Evolutionary conservation across 345 rosid species (phyloP).

Genomic region (Garcia nutans): DNA sequence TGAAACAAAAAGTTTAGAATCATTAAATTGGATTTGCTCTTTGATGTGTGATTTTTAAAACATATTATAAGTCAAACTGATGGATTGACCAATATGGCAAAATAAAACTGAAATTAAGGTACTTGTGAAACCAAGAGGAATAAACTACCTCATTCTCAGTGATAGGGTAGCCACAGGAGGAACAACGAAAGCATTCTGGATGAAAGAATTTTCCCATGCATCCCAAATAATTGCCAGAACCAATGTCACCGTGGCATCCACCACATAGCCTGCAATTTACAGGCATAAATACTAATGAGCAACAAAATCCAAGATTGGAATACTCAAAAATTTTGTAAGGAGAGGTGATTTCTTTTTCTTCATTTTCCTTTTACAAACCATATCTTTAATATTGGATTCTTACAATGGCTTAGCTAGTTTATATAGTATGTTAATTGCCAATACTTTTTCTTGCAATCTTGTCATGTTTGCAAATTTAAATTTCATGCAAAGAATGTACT

Average conservation of each 20-base stretch:
- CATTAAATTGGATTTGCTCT: not conserved
- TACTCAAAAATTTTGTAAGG: not conserved
- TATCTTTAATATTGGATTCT: not conserved
- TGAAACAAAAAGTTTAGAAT: not conserved
- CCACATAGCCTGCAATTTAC: conserved; percentile 57
- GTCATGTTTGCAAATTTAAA: not conserved
- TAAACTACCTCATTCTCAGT: conserved; percentile 71
- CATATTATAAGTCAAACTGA: not conserved
- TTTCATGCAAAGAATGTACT: not conserved
- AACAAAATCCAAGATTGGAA: not conserved
- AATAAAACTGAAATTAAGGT: not conserved
- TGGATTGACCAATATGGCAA: not conserved
- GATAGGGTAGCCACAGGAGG: conserved; percentile 63
- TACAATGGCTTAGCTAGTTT: not conserved
- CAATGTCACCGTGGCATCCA: conserved; percentile 69
- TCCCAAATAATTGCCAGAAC: conserved; percentile 72
- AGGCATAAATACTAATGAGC: conserved; percentile 6
- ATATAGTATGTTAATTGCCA: not conserved
- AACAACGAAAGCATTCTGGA: conserved; percentile 86
- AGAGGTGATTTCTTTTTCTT: not conserved
- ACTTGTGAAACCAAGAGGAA: conserved; percentile 8
- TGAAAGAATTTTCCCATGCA: conserved; percentile 82
- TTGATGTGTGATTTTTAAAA: not conserved
- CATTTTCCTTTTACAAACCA: not conserved
- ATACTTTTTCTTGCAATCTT: not conserved